Base-by-base conservation (phyloP, 257 asterid genomes). In the Rubia yunnanensis region DNA sequence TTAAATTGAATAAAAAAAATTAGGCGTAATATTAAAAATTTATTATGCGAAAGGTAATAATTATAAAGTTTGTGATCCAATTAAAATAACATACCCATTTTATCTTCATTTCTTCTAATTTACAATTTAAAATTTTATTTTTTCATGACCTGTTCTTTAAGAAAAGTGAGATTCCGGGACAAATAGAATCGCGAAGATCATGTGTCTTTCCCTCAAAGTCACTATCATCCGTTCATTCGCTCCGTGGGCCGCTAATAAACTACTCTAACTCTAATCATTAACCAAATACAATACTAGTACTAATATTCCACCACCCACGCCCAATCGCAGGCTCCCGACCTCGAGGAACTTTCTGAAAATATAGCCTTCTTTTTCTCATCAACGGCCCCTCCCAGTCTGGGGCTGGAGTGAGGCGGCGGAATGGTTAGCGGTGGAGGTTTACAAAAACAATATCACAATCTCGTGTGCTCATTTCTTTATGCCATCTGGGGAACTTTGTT, bases 321-420 rank as follows among this genome's bases (percentile, higher is more conserved):
- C 48, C 48, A 39, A 39, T 39, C 2, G 10, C 54, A 56, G 68
- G 50, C 61, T 88, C 94, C 92, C 18, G 58, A 68, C 70, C 64
- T 80, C 74, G 53, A 35, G 94, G 94, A 88, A 64, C 85, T 74
- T 73, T 75, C 72, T 68, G 23, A 61, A 72, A 74, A 66, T 80
- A 80, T 79, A 73, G 66, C 66, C 30, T 62, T 61, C 52, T 32
- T 57, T 63, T n/a, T n/a, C 41, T 60, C 10, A 53, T 74, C 61
- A 77, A 65, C 61, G 34, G 30, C 10, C 54, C 39, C 56, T 30
- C 35, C 20, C 44, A 7, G 9, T 31, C 46, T 24, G n/a, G 3
- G 48, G 48, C 9, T 32, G 64, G 28, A n/a, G 23, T 1, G 60
- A 10, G 69, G 69, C 49, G 50, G 50, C 49, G 34, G 60, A 24